Base-by-base conservation (phyloP, 495 filamentous ascomycete species). In the Tuber borchii region DNA sequence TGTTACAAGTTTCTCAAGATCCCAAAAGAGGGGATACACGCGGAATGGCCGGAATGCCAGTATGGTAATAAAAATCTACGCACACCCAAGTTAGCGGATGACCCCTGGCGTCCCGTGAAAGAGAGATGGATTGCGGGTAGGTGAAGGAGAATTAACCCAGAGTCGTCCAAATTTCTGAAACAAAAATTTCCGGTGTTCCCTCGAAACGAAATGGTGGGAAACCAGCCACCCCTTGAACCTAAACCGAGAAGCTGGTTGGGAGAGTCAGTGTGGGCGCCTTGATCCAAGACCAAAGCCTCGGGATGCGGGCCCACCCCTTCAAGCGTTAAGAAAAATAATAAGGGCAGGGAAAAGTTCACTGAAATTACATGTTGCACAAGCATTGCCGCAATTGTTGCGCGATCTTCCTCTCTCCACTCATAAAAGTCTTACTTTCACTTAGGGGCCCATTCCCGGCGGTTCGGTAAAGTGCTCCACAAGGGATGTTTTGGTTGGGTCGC, bases 231-330 rank as follows among this genome's bases (percentile, higher is more conserved):
- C 26, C 56, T 65, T 65, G 56, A 34, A 65, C n/a, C 26, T 77
- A 71, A 61, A 73, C 78, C 78, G 78, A 79, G 73, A 70, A 69
- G 77, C 73, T 75, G 78, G 78, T 79, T 76, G 76, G 69, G 71
- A 74, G 48, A 40, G 39, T 69, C 75, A 45, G 76, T 73, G 76
- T 78, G 76, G 73, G 76, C 71, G 51, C 75, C 75, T 69, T 75
- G 77, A 79, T 79, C 78, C 78, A 70, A 79, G 76, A 75, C 78
- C 78, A 71, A 74, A 77, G 78, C 78, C 70, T 79, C 78, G 78
- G 78, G 78, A 79, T 79, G 46, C 76, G 70, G 74, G 76, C 71
- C 76, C 76, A 77, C 74, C 76, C 69, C 70, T 69, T 79, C 70
- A 73, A 45, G 72, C 26, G 12, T 34, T 19, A 19, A 65, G 56